Conservation (phyloP, 2,329 filamentous ascomycete genomes). For the Phyllosticta citrichinensis region DNA sequence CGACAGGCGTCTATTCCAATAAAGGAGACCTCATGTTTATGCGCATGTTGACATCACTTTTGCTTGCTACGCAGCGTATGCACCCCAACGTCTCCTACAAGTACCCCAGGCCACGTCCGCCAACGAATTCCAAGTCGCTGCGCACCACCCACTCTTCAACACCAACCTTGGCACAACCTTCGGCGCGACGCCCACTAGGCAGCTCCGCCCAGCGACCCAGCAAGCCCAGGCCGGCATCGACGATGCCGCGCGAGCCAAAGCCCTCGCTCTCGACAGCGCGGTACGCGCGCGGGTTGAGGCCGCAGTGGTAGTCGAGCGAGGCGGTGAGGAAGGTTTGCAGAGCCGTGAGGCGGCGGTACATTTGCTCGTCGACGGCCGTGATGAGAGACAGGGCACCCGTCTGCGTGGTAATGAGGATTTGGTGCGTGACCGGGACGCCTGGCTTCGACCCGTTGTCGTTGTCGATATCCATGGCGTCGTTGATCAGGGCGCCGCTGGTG, state of each 20-base stretch:
- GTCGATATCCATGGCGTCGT: constrained; percentile 31
- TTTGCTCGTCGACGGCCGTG: constrained; percentile 64
- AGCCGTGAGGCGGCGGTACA: constrained; percentile 75
- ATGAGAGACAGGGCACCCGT: constrained; percentile 71
- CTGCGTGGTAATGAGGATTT: constrained; percentile 61
- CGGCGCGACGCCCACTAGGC: constrained; percentile 57
- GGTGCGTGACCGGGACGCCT: constrained; percentile 25
- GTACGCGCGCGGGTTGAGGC: constrained; percentile 75
- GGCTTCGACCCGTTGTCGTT: constrained; percentile 14
- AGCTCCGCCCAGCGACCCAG: constrained; percentile 67
- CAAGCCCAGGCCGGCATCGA: constrained; percentile 59
- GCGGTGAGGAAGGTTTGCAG: constrained; percentile 71
- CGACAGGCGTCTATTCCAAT: too few relatives aligned
- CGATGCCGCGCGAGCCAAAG: constrained; percentile 50
- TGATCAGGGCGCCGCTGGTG: constrained; percentile 21
- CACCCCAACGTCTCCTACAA: background rate
- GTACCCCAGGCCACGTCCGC: constrained; percentile 54
- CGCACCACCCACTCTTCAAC: constrained; percentile 56
- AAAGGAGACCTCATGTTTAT: too few relatives aligned
- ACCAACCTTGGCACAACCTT: constrained; percentile 67
- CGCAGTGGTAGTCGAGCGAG: constrained; percentile 64
- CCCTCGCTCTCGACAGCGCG: constrained; percentile 45
- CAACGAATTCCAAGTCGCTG: constrained; percentile 57
- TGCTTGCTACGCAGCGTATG: background rate
- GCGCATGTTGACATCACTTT: too few relatives aligned